Conservation (phyloP, 1,139 yeast genomes). For the Yamadazyma kanchanaburiensis region DNA sequence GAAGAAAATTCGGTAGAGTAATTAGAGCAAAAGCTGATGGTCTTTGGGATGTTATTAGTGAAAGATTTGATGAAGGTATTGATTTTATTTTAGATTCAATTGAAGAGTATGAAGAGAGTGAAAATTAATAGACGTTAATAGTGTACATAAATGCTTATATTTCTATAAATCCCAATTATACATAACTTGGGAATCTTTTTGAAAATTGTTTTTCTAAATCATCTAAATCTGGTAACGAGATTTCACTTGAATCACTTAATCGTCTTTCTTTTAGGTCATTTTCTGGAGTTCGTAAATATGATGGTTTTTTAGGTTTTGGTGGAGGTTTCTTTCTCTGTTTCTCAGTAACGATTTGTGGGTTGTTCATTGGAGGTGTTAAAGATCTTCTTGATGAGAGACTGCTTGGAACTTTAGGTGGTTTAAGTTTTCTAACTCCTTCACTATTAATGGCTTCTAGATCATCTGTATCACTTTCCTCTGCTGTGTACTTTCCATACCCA, state of each 20-base stretch:
- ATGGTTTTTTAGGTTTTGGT: conserved; percentile 62
- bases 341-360: neutral
- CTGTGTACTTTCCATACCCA: conserved; percentile 77
- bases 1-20: conserved; percentile 89
- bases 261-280: conserved; percentile 19
- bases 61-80: conserved; percentile 79
- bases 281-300: conserved; percentile 42
- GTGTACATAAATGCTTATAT: neutral
- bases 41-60: conserved; percentile 72
- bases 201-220: conserved; percentile 54
- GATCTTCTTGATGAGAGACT: conserved; percentile 20
- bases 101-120: conserved; percentile 42
- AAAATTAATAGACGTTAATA: conserved; percentile 7
- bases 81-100: conserved; percentile 79
- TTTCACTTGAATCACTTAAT: conserved; percentile 36
- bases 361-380: conserved; percentile 3
- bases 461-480: conserved; percentile 28
- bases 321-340: conserved; percentile 39
- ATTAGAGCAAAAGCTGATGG: conserved; percentile 71
- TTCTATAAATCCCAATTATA: conserved; percentile 18
- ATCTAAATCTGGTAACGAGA: conserved; percentile 52
- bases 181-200: conserved; percentile 53
- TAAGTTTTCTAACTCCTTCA: conserved; percentile 10
- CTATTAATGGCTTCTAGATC: conserved; percentile 39
- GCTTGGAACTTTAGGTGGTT: conserved; percentile 33